Evolutionary conservation across 2,329 filamentous ascomycete genomes (phyloP), one percentile per base, ranked within the genome.

Genomic region (Reticulascus tulasneorum): DNA sequence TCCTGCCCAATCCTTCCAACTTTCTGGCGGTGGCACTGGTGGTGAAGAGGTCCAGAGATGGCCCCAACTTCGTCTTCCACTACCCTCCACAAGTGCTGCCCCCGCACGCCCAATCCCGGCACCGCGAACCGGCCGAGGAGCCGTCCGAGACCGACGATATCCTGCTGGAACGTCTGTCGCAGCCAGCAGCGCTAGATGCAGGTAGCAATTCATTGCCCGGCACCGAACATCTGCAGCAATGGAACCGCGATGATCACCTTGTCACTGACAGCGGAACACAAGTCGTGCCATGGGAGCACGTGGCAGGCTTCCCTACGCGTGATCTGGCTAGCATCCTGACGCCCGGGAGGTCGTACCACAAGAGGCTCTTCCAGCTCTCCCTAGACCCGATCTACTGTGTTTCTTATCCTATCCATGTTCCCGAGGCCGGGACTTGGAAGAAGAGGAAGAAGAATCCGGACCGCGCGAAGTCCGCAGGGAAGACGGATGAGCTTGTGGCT

Each of bases 51-150:
- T 86, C 84, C 22, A 79, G 84, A 47, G 84, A 86, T 49, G 87
- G 88, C 12, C 85, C 88, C 19, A 79, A 81, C 46, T 84, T 93
- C 51, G 84, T 93, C 51, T 94, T 90, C 60, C 86, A 94, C 60
- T 93, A 93, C 53, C 88, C 88, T n/a, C 74, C 81, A n/a, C 58
- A 66, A 29, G 68, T 77, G 27, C 55, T 54, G 8, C 56, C 49
- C 62, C 66, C 52, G 59, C 69, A 46, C 22, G 51, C 56, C 16
- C 45, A 55, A 16, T 49, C 60, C 34, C 53, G 52, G 18, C 52
- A 53, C 15, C 56, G 58, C 30, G 50, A 59, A 42, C 59, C 53
- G 31, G 56, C 45, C 33, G 54, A 57, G 52, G n/a, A 40, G 51
- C 47, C 59, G 12, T 58, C 60, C 19, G 55, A 58, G n/a, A 63